Conservation (phyloP, 495 filamentous ascomycete genomes). For the Penicillium coprophilum region DNA sequence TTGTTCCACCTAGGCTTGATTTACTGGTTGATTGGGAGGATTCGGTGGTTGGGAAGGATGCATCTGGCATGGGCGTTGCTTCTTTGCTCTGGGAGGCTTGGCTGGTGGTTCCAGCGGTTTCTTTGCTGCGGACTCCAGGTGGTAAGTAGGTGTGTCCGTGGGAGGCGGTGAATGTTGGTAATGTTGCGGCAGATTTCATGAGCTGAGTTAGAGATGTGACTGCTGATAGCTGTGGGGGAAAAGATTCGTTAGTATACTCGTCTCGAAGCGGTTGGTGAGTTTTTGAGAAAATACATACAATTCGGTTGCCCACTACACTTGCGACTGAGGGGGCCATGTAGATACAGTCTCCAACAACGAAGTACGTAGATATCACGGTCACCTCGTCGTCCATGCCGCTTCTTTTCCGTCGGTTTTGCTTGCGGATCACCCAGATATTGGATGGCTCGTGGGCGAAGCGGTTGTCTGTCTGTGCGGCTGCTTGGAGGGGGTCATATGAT, state of each 20-base stretch:
- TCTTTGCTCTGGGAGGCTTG: slow-evolving; percentile 52
- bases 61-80: slow-evolving; percentile 60
- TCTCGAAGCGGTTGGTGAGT: slow-evolving; percentile 23
- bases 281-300: slow-evolving; percentile 53
- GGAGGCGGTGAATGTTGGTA: slow-evolving; percentile 71
- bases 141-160: slow-evolving; percentile 73
- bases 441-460: slow-evolving; percentile 52
- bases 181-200: slow-evolving; percentile 57
- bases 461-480: slow-evolving; percentile 62
- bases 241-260: slow-evolving; percentile 34
- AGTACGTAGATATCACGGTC: slow-evolving; percentile 73
- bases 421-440: slow-evolving; percentile 89
- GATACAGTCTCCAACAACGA: slow-evolving; percentile 78
- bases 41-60: slow-evolving; percentile 18
- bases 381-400: slow-evolving; percentile 64
- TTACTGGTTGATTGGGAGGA: slow-evolving; percentile 33
- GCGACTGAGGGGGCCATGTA: slow-evolving; percentile 85
- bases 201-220: slow-evolving; percentile 67
- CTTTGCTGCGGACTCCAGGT: slow-evolving; percentile 42
- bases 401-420: slow-evolving; percentile 71
- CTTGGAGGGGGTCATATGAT: slow-evolving; percentile 65
- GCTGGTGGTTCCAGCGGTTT: slow-evolving; percentile 26
- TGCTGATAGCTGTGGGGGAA: slow-evolving; percentile 52
- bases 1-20: slow-evolving; percentile 37
- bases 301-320: slow-evolving; percentile 71